Base-by-base conservation (phyloP, 2,329 filamentous ascomycete genomes). In the Diplodia seriata region DNA sequence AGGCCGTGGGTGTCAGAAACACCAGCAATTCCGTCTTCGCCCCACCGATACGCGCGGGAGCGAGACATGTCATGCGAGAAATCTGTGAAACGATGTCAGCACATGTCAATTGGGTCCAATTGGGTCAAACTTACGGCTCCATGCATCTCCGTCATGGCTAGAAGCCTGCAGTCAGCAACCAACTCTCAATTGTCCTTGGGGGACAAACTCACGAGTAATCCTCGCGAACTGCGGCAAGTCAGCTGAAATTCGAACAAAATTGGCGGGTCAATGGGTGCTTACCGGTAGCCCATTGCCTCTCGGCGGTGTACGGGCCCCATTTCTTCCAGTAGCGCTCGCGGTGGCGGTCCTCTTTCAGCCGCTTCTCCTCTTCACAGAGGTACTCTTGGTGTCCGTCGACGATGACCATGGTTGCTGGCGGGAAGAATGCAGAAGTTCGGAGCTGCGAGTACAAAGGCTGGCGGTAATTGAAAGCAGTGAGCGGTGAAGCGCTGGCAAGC, bases 271-370 rank as follows among this genome's bases (percentile, higher is more conserved):
- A 40, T 53, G 23, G 68, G n/a, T n/a, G 75, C 87, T 77, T 82
- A 91, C 92, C 93, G 73, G 93, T 97, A 68, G 94, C 93, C 94
- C 94, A 97, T 83, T 97, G 94, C 76, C 94, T 86, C 83, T 98
- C 94, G 67, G 94, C 89, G 74, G 97, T 90, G 76, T 97, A 98
- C 29, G 94, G 90, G 67, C 94, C 94, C 93, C 94, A 97, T 88
- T 91, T 93, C 87, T 98, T 98, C 94, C 94, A 98, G 84, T 98
- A 98, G 79, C 92, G 94, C 72, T 82, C 87, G 71, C 90, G 90
- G 71, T 94, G 88, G 69, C 89, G 88, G 80, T 98, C 94, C 76
- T 97, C 89, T 76, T 91, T 90, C 73, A 98, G 86, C 61, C 95
- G 90, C 80, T 91, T 91, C 85, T 98, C 94, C 82, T 98, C 94